Base-by-base conservation (phyloP, 495 filamentous ascomycete species). In the Talaromyces nanjingensis region DNA sequence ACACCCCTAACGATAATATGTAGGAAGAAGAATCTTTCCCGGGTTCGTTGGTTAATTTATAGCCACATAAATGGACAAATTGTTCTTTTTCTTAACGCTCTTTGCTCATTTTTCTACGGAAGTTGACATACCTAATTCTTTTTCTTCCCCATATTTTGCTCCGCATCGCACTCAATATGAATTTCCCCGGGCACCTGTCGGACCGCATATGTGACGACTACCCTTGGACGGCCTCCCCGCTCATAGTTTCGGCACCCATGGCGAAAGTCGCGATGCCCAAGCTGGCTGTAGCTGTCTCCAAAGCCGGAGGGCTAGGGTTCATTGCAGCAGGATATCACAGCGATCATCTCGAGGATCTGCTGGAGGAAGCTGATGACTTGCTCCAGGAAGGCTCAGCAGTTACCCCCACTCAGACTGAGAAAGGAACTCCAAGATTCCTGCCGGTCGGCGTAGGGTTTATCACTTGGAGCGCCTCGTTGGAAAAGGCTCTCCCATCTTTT, bases 221-320 rank as follows among this genome's bases (percentile, higher is more conserved):
- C 68, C 83, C 87, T 67, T 90, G 86, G 84, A 81, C 73, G 34
- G 65, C 73, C n/a, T 60, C 71, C 2, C 88, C 89, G 2, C 72
- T 91, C 42, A 77, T 92, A 29, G 73, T 81, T 53, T 73, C 74
- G 22, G 88, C 87, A 1, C 89, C 89, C 3, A 91, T 91, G 88
- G 80, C 85, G 20, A 73, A 85, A 52, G 84, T 90, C 63, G 75
- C 88, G 12, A 79, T 82, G 7, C 74, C 84, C 8, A 69, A 71
- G 33, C 78, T 90, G 4, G 74, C 87, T 4, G 67, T 78, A n/a
- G 82, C 78, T 37, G 77, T 91, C 11, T 84, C 83, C 22, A 78
- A 77, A 64, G 88, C 89, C 16, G 85, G 86, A 5, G 87, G 87
- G 2, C 65, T 89, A 4, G 86, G 85, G 3, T 77, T 75, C 54